Base-by-base conservation (phyloP, 352 stramenopile genomes). In the Phytophthora ohioensis region DNA sequence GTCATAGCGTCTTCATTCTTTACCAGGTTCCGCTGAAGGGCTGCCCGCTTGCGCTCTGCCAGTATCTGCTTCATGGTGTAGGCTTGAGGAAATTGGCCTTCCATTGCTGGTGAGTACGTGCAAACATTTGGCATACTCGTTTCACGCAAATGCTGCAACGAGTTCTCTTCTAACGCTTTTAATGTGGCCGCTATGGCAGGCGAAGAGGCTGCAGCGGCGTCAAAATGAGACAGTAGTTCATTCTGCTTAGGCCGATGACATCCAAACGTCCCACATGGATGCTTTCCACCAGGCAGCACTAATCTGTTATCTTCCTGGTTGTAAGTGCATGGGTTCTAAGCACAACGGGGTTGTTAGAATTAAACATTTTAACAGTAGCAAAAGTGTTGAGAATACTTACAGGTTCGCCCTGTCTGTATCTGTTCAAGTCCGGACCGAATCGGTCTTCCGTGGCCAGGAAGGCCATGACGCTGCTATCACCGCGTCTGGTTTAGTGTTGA, bases 321-420 rank as follows among this genome's bases (percentile, higher is more conserved):
- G 54, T 90, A 91, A 34, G 84, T 86, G 21, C 71, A 78, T 13
- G 83, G 75, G 32, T 82, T 73, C 83, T 91, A 59, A 11, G 2
- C 12, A 47, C 30, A 11, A 15, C 30, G 1, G 52, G 53, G 2
- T 6, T 6, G 31, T 67, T 51, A 51, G 42, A 66, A 17, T 35
- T 47, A 13, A 43, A 35, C 9, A 36, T 45, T 4, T 7, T 11
- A 12, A 11, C 35, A 39, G 5, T 5, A 45, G n/a, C 39, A 45
- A 45, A 3, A 45, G 9, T n/a, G 39, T 12, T 48, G 13, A 4
- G 6, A 5, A 11, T 5, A 67, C 79, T 10, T 64, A 88, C 81
- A 21, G 81, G 84, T 46, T 85, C 66, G 17, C 71, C 72, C 8
- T 81, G 71, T 52, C 65, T 72, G 56, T 73, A 63, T 17, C 42